Evolutionary conservation across 768 basidiomycete species (phyloP).

Genomic region (Tulasnella sp.): DNA sequence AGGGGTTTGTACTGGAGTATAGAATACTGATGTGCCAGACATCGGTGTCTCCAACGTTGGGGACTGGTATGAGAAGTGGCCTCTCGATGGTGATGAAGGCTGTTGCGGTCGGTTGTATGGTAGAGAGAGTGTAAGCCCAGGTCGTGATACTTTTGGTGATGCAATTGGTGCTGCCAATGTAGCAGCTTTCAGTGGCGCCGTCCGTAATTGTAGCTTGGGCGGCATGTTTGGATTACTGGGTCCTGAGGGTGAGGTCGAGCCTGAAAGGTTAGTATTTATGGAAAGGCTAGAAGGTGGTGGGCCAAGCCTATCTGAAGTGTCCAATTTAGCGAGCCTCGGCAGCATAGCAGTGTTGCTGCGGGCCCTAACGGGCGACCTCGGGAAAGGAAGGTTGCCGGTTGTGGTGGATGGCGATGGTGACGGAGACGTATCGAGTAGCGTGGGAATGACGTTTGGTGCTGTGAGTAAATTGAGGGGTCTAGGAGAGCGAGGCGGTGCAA

Average conservation of each 20-base stretch:
- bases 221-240: conserved; percentile 12
- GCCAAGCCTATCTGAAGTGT: neutral
- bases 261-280: conserved; percentile 10
- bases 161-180: conserved; percentile 13
- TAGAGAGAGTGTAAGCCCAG: neutral
- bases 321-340: conserved; percentile 7
- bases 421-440: conserved; percentile 13
- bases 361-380: conserved; percentile 6
- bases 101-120: no score
- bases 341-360: conserved; percentile 9
- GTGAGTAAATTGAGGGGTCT: no score
- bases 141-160: neutral
- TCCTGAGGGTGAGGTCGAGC: neutral
- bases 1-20: conserved; percentile 18
- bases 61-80: neutral
- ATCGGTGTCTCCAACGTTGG: conserved; percentile 5
- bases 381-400: conserved; percentile 10
- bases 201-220: conserved; percentile 16
- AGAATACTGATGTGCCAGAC: conserved; percentile 13
- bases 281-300: neutral
- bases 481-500: neutral
- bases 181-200: conserved; percentile 10
- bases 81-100: conserved; percentile 4
- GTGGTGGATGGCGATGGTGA: conserved; percentile 14
- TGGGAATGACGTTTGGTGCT: no score